Conservation (phyloP, 345 rosid species). For the Eucalyptus marginata region DNA sequence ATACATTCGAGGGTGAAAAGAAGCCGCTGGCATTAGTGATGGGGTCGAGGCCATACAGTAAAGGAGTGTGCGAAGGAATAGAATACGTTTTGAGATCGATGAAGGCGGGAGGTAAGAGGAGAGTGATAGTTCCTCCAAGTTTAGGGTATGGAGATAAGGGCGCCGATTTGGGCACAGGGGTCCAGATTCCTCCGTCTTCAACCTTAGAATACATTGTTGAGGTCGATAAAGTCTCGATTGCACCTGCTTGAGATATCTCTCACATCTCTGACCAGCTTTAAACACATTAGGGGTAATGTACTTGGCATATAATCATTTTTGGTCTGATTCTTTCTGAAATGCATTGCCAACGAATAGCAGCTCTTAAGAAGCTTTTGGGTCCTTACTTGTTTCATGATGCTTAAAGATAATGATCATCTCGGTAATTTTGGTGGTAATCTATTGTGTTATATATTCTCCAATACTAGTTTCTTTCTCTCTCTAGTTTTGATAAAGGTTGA, state of each 20-base stretch:
- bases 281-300: neutral
- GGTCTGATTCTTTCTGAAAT: neutral
- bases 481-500: neutral
- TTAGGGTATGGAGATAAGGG: constrained; percentile 76
- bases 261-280: neutral
- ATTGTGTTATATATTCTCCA: neutral
- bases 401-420: neutral
- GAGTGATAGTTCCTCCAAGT: constrained; percentile 57
- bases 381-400: neutral
- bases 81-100: constrained; percentile 62
- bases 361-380: neutral
- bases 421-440: neutral
- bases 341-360: neutral
- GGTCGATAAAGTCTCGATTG: constrained; percentile 79
- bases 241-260: constrained; percentile 45
- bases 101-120: constrained; percentile 84
- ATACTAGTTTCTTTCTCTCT: neutral
- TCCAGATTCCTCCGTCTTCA: constrained; percentile 56
- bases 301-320: neutral
- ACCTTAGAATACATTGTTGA: constrained; percentile 67
- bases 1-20: constrained; percentile 45
- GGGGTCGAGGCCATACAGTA: constrained; percentile 75
- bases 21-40: constrained; percentile 65
- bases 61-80: constrained; percentile 77
- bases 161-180: constrained; percentile 47